Evolutionary conservation across 257 asterid genomes (phyloP), one percentile per base, ranked within the genome.

Genomic region (Gentiana straminea): DNA sequence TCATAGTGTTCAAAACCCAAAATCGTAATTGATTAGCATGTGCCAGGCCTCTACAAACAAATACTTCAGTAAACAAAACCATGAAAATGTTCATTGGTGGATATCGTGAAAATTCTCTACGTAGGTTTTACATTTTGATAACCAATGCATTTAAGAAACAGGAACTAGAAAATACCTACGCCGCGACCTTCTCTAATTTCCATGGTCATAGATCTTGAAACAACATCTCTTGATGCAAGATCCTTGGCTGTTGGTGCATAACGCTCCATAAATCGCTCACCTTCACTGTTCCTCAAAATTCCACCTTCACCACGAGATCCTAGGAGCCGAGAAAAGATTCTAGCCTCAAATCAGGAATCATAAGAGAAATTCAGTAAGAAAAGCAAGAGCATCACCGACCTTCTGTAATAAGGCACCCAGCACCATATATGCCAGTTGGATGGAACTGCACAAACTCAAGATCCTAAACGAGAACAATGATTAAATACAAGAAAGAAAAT

Each of bases 231-330:
- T 52, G 96, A 87, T 7, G 98, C 98, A 74, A 91, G 97, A 83
- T 91, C 98, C 90, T 91, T 91, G 11, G 98, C 98, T 10, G 98
- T 84, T 60, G 97, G 98, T 62, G 98, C 97, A 77, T 87, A 91
- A 15, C 98, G 84, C 70, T 87, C 98, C 98, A 91, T 91, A 83
- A 91, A 91, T 63, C 98, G 77, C 80, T 91, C 98, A 62, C 98
- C 98, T 74, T 91, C 98, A 57, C 96, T 87, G 61, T 91, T 91
- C 75, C 96, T 83, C 60, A 91, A 90, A 62, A 87, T 84, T 51
- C 98, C 98, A 70, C 98, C 98, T 81, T 91, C 98, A 69, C 98
- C 98, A 66, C 98, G 91, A 60, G 98, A 91, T 51, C 98, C 98
- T 86, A 76, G 34, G 52, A 56, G 59, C 53, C 66, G 55, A 44